A percentile compares a stretch with the other conserved stretches of the same genome.
These are phyloP conservation scores for Aspergillus conjunctus DNA, from an alignment of 495 filamentous ascomycete genomes.

Conservation along the genomic window DNA sequence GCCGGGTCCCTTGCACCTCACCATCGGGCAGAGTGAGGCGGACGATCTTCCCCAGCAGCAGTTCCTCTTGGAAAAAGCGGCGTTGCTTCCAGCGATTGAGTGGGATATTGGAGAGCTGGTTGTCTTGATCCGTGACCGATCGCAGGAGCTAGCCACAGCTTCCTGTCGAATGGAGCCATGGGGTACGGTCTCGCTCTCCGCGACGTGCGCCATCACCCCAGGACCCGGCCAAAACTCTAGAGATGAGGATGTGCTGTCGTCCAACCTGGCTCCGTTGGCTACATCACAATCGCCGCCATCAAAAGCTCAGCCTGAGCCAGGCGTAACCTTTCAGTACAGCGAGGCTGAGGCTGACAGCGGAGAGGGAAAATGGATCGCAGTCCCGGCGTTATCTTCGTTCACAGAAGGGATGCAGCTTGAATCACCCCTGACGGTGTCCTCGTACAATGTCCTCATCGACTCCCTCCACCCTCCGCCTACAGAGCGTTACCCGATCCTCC, in stretches of 20 bases:
- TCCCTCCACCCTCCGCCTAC: background rate
- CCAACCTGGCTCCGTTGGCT: too few species aligned
- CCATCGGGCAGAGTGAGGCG: slow-evolving; percentile 1
- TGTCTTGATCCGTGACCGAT: slow-evolving; percentile 1
- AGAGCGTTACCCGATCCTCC: slow-evolving; percentile 6
- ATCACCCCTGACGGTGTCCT: background rate
- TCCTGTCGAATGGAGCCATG: background rate
- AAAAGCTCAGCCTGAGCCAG: too few species aligned
- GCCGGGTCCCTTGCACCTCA: background rate
- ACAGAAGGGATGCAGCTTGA: background rate
- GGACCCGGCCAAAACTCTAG: background rate
- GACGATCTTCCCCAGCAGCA: background rate
- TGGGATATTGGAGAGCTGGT: background rate
- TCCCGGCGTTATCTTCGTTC: background rate
- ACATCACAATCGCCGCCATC: background rate
- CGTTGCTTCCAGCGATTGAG: slow-evolving; percentile 2
- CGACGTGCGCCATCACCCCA: background rate
- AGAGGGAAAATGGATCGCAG: background rate
- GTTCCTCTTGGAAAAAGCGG: slow-evolving; percentile 3
- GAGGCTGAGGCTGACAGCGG: too few species aligned
- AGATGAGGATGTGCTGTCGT: background rate
- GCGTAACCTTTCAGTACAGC: too few species aligned
- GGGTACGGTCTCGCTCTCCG: background rate
- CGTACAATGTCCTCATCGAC: slow-evolving; percentile 9
- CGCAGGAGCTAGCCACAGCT: background rate